Base-by-base conservation (phyloP, 2,329 filamentous ascomycete species). In the Fusarium sp. region DNA sequence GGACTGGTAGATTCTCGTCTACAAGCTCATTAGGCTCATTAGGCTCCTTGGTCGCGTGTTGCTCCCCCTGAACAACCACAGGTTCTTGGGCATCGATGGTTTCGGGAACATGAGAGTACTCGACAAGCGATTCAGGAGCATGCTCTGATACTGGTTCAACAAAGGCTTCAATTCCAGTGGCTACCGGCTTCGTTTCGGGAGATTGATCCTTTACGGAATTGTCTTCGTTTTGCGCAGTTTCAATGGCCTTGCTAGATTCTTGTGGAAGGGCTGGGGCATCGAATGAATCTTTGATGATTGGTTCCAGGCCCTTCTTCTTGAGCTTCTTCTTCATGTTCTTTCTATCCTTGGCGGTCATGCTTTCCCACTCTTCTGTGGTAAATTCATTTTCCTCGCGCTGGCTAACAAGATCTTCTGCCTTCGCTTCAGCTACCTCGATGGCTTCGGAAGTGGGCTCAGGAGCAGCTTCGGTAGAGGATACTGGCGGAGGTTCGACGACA, bases 261-360 rank as follows among this genome's bases (percentile, higher is more conserved):
- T 56, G 38, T 17, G 39, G 24, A 8, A 23, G 34, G 21, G 30
- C 20, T 40, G 42, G n/a, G 24, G 38, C 14, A 15, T 52, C 47
- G 6, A 61, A 56, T 12, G 55, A 54, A 17, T 65, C 63, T 53
- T 68, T 53, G 23, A 72, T 39, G n/a, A 72, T 54, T 3, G 44
- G 36, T 20, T 72, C 70, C 1, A 71, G 47, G 10, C 64, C 69
- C 64, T 62, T 66, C 49, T 72, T 73, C 52, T 56, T 70, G 10
- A 73, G 68, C 19, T 62, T 67, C 42, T 70, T 73, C 36, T 56
- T 73, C 49, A 73, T 65, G 47, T 67, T 66, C 65, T 70, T 73
- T 44, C 61, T 73, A 3, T 73, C 70, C 55, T 72, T 73, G 23
- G 38, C 49, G 23, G 30, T 54, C 21, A 73, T 56, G 15, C 34